Base-by-base conservation (phyloP, 805 yeast species). In the Hanseniaspora taiwanica region DNA sequence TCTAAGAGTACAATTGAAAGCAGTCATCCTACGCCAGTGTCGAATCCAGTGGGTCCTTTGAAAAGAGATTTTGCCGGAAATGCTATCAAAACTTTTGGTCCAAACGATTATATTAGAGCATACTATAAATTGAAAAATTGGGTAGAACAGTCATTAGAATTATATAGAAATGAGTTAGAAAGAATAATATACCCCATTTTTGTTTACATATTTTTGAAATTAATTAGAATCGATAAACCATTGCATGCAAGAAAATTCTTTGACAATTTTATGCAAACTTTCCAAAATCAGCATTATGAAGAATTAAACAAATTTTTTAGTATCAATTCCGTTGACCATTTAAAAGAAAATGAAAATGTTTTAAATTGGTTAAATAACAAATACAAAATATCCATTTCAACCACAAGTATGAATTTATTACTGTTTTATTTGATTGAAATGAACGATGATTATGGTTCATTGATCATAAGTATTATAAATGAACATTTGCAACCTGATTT, bases 151-250 rank as follows among this genome's bases (percentile, higher is more conserved):
- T 85, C 96, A 0, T 68, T 91, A 50, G 98, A 89, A 58, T 70
- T 91, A 61, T 91, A 91, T 60, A 81, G 75, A 59, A 86, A 93
- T 14, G 96, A 91, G 59, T 68, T 91, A 44, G 72, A 79, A 42
- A 74, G 91, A 47, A 71, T 89, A 34, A 63, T 89, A 49, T 91
- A 82, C 57, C 99, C 99, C 5, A 68, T 91, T n/a, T 91, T 87
- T 60, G 80, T 89, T 39, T 94, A 89, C 58, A 74, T 85, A 51
- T 91, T 75, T 55, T 65, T 91, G 45, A 89, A 85, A 50, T 68
- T 91, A 42, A 75, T 89, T 17, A 64, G 74, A 35, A 79, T 82
- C 51, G 72, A 75, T 43, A 70, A 68, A 48, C 60, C 72, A 6
- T 57, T 64, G 16, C 70, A 73, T 40, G 93, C 95, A 6, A 75